Conservation (phyloP, 2,329 filamentous ascomycete genomes). For the Trichophyton verrucosum region DNA sequence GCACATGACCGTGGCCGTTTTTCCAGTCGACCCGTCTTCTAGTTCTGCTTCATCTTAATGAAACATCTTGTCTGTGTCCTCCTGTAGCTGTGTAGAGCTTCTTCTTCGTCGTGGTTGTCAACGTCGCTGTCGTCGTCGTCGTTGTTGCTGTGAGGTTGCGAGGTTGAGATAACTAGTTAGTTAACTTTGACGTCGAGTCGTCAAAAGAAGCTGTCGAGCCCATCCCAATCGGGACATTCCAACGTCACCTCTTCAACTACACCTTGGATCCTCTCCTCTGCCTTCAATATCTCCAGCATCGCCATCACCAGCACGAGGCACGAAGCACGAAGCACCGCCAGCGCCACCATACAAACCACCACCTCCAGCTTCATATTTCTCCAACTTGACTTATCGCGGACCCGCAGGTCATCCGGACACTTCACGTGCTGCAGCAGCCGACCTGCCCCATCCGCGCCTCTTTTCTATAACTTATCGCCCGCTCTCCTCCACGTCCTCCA, state of each 20-base stretch:
- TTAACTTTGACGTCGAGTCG: neutral
- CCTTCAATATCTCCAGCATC: neutral
- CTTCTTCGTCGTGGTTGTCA: neutral
- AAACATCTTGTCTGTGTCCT: neutral
- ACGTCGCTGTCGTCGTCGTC: neutral
- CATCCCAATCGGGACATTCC: neutral
- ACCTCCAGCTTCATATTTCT: neutral
- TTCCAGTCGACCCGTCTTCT: neutral
- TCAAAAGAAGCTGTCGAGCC: neutral
- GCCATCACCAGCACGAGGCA: too few species aligned
- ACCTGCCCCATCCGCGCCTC: slow-evolving; percentile 2
- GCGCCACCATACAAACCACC: neutral
- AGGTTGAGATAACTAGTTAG: neutral
- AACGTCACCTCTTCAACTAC: neutral
- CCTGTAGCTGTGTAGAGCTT: neutral
- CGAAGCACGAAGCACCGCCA: too few species aligned
- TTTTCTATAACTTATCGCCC: neutral
- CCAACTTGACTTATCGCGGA: neutral
- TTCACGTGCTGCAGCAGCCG: slow-evolving; percentile 8
- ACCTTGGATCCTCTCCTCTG: neutral
- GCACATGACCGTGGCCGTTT: neutral
- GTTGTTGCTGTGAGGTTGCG: neutral
- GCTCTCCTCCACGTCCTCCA: neutral
- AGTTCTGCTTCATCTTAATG: neutral
- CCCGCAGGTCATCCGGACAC: slow-evolving; percentile 12